Base-by-base conservation (phyloP, 1,139 yeast genomes). In the Saccharomyces pastorianus region DNA sequence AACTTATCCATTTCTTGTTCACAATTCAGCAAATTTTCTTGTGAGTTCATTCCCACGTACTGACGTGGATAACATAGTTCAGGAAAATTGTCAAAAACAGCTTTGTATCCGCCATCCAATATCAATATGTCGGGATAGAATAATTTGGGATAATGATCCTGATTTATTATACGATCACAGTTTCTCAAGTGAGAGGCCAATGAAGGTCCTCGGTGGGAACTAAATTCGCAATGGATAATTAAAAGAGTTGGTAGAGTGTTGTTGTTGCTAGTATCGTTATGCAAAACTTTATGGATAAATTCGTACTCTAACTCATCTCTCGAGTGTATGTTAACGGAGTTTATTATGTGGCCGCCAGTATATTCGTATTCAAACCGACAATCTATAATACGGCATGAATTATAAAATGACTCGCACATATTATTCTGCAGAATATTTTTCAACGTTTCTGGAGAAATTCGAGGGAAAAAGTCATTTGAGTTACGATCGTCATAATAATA, bases 281-380 rank as follows among this genome's bases (percentile, higher is more conserved):
- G 38, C 38, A 32, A 32, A n/a, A 32, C 38, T 58, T 57, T 53
- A 32, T 62, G 55, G 38, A 61, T 53, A 46, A 63, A 54, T 55
- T 60, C 59, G 28, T 50, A 56, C 53, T 58, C 66, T 51, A 93
- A 73, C 51, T 81, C 84, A 55, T 80, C 81, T 61, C 86, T 85
- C 49, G 86, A 79, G 47, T 88, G 83, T 46, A 90, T 76, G 68
- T 93, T 93, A 54, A 87, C 64, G 11, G 99, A 96, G 49, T 88
- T 84, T 48, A 77, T 79, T 50, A 93, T 88, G 70, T 95, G 99
- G 32, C 99, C 99, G 28, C 99, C 98, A 44, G 80, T 77, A 69
- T 73, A 95, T 71, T 93, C 99, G 73, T 93, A 93, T 63, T 85
- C 89, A 66, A 93, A 93, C 51, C 99, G 80, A 68, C 98, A 90